phyloP scores from a whole-genome alignment of 148 eudicot species.

The Rhododendron griersonianum region DNA sequence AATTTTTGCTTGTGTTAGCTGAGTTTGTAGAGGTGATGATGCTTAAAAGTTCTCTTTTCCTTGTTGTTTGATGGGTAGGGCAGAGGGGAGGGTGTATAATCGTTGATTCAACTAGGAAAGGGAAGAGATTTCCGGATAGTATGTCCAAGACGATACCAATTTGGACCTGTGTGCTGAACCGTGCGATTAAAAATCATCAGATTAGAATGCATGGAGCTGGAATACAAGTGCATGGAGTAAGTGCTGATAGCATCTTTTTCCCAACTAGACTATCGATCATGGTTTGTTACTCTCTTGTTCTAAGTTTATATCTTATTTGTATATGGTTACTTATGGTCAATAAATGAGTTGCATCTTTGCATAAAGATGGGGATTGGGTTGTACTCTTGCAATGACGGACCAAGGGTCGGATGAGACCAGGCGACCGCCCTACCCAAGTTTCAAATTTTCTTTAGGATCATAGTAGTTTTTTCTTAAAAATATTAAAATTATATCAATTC shows the following conservation, averaged over 20 bases:
- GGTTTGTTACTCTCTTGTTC: neutral
- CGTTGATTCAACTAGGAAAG: constrained; percentile 94
- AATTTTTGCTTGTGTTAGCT: neutral
- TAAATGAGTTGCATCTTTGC: neutral
- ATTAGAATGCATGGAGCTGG: constrained; percentile 21
- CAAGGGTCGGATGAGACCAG: neutral
- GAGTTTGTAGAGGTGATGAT: neutral
- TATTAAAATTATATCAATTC: too few relatives aligned
- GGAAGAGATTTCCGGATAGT: constrained; percentile 98
- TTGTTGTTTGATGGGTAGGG: constrained; percentile 41
- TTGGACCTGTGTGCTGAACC: constrained; percentile 91
- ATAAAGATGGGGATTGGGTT: neutral
- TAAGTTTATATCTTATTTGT: neutral
- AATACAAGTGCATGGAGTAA: constrained; percentile 30
- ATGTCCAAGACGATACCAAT: constrained; percentile 97
- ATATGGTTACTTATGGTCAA: neutral
- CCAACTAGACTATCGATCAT: neutral
- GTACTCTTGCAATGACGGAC: neutral
- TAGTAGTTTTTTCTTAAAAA: too few relatives aligned
- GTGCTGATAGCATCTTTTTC: constrained; percentile 14
- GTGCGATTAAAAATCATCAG: constrained; percentile 50
- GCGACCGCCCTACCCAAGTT: neutral
- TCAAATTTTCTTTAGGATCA: neutral
- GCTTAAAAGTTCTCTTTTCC: neutral
- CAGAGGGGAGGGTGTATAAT: constrained; percentile 89